Evolutionary conservation across 768 basidiomycete species (phyloP), one percentile per base, ranked within the genome.

Genomic region (Asterophora parasitica): DNA sequence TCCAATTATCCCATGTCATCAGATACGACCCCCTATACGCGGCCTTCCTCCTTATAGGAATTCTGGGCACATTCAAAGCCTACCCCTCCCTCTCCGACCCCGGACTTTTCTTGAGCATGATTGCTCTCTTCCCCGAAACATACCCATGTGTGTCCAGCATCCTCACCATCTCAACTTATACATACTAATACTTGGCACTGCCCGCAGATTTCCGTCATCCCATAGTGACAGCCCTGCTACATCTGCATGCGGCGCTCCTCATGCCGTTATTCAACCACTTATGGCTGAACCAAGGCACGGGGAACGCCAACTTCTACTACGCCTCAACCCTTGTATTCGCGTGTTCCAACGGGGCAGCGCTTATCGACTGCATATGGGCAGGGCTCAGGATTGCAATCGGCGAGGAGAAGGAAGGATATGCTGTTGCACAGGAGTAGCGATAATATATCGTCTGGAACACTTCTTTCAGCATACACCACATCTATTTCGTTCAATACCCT

Each of bases 291-390:
- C 86, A 92, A 48, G 93, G 92, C 1, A 89, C 92, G 4, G 96
- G 92, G 2, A 98, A 99, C 59, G 93, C 95, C 38, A 98, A 98
- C 64, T 99, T 99, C 68, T 97, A 90, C 69, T 99, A 98, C 58
- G 96, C 96, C 0, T 84, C 87, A 3, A 97, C 93, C 2, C 73
- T 98, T 51, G 95, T 99, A 12, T 92, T 93, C 64, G 93, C 92
- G 0, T 76, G 92, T 54, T 87, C 84, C 2, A 86, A 89, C 54
- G 92, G 91, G 0, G 78, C 87, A n/a, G 85, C 85, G 13, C 59
- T 93, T 10, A 71, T 92, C 2, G 95, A 96, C 60, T 81, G 80
- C 23, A 70, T 90, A 23, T 89, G 85, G 75, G 89, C 92, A 0
- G 87, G 86, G n/a, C 69, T 94, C 61, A 72, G 85, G 56, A 76